Conservation (phyloP, 768 basidiomycete genomes). For the Collybia mongolica region DNA sequence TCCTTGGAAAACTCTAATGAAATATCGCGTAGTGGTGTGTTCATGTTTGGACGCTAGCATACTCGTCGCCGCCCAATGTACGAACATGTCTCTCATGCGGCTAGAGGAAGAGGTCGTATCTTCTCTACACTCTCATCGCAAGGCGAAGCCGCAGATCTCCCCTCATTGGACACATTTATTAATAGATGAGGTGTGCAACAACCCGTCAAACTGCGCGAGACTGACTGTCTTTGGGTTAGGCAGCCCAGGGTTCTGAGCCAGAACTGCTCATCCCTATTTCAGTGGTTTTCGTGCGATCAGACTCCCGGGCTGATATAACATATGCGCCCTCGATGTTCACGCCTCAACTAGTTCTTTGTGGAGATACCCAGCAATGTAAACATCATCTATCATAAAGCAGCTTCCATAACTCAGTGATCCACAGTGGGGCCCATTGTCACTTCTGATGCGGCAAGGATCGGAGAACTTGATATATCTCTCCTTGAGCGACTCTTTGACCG, state of each 20-base stretch:
- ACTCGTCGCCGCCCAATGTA: constrained; percentile 42
- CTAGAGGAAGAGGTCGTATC: constrained; percentile 38
- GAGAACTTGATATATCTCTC: constrained; percentile 47
- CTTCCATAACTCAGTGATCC: neutral
- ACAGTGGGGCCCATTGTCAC: constrained; percentile 49
- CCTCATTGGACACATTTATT: constrained; percentile 55
- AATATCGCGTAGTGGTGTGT: constrained; percentile 44
- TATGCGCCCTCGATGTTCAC: constrained; percentile 13
- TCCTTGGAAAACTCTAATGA: constrained; percentile 44
- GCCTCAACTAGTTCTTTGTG: constrained; percentile 51
- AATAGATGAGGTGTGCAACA: constrained; percentile 42
- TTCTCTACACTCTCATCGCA: constrained; percentile 37
- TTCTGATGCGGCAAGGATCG: constrained; percentile 40
- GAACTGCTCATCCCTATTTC: constrained; percentile 51
- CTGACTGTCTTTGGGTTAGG: constrained; percentile 24
- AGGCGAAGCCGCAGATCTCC: constrained; percentile 23
- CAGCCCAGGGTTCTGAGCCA: constrained; percentile 53
- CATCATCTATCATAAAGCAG: constrained; percentile 3
- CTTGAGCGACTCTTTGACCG: constrained; percentile 47
- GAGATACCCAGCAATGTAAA: constrained; percentile 49
- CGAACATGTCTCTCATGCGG: constrained; percentile 36
- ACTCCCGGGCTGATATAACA: constrained; percentile 6
- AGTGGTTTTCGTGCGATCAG: constrained; percentile 33
- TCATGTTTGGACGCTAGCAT: constrained; percentile 48
- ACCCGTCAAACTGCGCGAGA: neutral